A percentile compares a stretch with the other conserved stretches of the same genome.
These are phyloP conservation scores for Actinidia chinensis DNA, from an alignment of 179 eudicot genomes.

Conservation along the genomic window DNA sequence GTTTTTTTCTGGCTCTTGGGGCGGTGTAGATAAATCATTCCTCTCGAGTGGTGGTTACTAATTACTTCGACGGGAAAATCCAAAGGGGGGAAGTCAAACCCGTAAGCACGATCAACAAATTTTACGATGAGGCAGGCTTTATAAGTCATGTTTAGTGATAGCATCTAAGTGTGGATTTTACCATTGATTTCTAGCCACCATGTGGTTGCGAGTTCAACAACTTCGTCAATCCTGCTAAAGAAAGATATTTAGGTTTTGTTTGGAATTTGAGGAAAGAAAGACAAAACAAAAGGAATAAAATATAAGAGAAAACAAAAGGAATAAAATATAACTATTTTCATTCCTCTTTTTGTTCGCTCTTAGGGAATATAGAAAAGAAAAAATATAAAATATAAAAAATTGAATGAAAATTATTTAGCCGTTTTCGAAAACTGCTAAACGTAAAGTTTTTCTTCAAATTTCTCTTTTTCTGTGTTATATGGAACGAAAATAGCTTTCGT, in stretches of 20 bases:
- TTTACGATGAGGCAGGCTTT: conserved; percentile 56
- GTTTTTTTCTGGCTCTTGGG: too few species aligned
- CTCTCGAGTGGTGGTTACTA: conserved; percentile 21
- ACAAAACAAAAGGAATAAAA: too few species aligned
- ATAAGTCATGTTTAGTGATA: conserved; percentile 59
- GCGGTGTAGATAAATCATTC: neutral
- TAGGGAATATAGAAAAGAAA: neutral
- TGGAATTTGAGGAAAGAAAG: neutral
- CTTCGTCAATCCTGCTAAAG: conserved; percentile 43
- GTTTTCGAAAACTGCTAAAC: too few species aligned
- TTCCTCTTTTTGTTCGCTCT: neutral
- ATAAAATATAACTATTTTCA: too few species aligned
- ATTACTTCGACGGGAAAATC: conserved; percentile 40
- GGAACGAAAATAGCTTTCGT: too few species aligned
- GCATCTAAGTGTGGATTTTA: conserved; percentile 24
- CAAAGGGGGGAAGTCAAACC: conserved; percentile 54
- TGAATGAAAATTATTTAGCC: too few species aligned
- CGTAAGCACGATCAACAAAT: conserved; percentile 47
- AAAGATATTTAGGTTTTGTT: too few species aligned
- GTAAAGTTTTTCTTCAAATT: too few species aligned
- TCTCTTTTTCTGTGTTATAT: too few species aligned
- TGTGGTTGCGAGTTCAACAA: conserved; percentile 43
- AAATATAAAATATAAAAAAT: too few species aligned
- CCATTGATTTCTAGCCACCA: conserved; percentile 61
- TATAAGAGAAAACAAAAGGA: neutral